phyloP scores from a whole-genome alignment of 2,329 filamentous ascomycete genomes.

The Hypoxylon sp. region DNA sequence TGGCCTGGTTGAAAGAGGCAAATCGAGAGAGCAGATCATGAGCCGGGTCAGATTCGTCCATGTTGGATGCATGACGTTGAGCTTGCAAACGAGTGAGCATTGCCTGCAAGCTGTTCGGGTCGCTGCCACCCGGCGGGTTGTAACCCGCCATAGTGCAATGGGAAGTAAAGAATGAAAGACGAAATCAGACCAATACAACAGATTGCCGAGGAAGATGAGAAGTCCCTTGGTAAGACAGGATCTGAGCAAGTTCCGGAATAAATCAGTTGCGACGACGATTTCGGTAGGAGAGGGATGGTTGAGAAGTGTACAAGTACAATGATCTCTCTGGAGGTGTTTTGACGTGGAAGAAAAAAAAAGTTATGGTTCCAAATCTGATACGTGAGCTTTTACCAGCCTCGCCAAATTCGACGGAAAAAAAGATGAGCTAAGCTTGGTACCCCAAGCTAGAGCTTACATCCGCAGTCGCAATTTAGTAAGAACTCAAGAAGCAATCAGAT shows the following conservation, averaged over 20 bases:
- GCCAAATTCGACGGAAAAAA: constrained; percentile 36
- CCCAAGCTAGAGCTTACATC: constrained; percentile 29
- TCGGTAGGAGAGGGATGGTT: neutral
- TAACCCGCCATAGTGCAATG: constrained; percentile 53
- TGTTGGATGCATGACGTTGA: constrained; percentile 44
- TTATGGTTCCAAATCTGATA: constrained; percentile 33
- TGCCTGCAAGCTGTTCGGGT: constrained; percentile 53
- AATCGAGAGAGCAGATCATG: constrained; percentile 52
- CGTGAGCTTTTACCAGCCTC: constrained; percentile 43
- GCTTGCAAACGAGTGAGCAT: constrained; percentile 56
- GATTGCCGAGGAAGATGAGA: neutral
- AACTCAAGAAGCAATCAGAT: constrained; percentile 20
- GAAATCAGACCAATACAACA: constrained; percentile 34
- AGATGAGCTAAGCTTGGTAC: constrained; percentile 10
- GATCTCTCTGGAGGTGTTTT: neutral
- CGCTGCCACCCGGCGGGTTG: constrained; percentile 49
- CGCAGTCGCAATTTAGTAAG: constrained; percentile 16
- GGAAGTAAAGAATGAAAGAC: constrained; percentile 27
- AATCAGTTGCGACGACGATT: neutral
- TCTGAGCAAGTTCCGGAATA: neutral
- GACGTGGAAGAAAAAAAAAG: constrained; percentile 6
- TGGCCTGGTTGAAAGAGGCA: constrained; percentile 47
- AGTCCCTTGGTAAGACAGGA: constrained; percentile 11
- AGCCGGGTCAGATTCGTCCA: constrained; percentile 44
- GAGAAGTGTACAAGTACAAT: constrained; percentile 8